phyloP scores from a whole-genome alignment of 129 eudicot species.

The Lactuca saligna region DNA sequence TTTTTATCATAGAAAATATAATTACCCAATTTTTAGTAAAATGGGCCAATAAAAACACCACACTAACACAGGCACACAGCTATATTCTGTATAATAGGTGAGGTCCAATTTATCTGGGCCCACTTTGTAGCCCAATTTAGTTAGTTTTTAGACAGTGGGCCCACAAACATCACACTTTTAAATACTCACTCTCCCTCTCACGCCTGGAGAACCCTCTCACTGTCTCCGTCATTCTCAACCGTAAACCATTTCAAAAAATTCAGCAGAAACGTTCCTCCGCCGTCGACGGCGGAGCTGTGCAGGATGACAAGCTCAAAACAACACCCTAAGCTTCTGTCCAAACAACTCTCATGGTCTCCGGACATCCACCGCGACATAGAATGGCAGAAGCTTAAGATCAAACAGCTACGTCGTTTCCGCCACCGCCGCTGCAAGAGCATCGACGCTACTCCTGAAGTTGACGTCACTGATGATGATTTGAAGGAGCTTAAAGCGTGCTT shows the following conservation, averaged over 20 bases:
- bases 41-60: too few relatives aligned
- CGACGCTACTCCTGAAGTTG: conserved; percentile 8
- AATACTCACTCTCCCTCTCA: conserved; percentile 15
- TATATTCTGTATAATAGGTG: neutral
- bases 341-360: conserved; percentile 67
- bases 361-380: conserved; percentile 54
- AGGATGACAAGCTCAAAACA: conserved; percentile 34
- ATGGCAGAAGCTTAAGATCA: conserved; percentile 50
- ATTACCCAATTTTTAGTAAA: neutral
- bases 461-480: conserved; percentile 52
- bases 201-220: conserved; percentile 12
- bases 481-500: conserved; percentile 80
- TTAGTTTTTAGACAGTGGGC: neutral
- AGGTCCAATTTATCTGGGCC: neutral
- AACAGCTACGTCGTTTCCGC: conserved; percentile 31
- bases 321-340: conserved; percentile 24
- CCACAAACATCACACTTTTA: conserved; percentile 15
- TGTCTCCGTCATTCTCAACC: neutral
- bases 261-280: neutral
- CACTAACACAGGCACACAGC: too few relatives aligned
- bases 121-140: neutral
- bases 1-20: neutral
- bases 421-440: conserved; percentile 35
- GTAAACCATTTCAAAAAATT: neutral
- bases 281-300: neutral